Percentiles rank a stretch among this genome's conserved stretches.
Evolutionary conservation across 1,284 basidiomycete species (phyloP).

Genomic region (Stereum hirsutum): DNA sequence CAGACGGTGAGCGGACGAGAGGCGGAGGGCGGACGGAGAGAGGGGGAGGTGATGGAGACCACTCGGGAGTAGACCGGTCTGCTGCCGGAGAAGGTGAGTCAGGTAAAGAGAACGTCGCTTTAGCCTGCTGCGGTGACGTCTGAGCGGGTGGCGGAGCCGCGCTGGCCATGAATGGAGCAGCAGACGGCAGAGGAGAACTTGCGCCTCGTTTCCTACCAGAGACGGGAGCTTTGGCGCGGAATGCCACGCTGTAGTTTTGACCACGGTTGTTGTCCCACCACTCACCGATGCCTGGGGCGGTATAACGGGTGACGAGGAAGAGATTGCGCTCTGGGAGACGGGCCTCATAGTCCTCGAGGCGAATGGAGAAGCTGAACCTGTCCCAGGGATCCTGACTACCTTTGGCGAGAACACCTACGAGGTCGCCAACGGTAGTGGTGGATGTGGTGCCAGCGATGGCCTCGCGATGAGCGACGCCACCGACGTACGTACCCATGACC

Average conservation of each 20-base stretch:
- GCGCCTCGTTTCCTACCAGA: constrained; percentile 7
- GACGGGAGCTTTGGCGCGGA: constrained; percentile 24
- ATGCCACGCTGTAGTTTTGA: constrained; percentile 69
- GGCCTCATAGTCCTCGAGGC: constrained; percentile 66
- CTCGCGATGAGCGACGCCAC: constrained; percentile 24
- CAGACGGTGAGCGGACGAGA: constrained; percentile 6
- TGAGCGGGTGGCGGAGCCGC: neutral
- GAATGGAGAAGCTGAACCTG: constrained; percentile 47
- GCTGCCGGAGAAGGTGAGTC: neutral
- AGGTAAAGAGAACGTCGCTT: neutral
- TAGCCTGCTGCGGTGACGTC: neutral
- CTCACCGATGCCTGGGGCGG: constrained; percentile 38
- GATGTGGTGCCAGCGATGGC: constrained; percentile 4
- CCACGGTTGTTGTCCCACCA: constrained; percentile 90
- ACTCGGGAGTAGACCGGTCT: neutral
- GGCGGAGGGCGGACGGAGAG: constrained; percentile 5
- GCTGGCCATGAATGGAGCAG: constrained; percentile 8
- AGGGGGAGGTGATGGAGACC: neutral
- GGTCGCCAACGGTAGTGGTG: constrained; percentile 21
- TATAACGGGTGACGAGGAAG: constrained; percentile 58
- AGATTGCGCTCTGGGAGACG: constrained; percentile 59
- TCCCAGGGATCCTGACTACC: constrained; percentile 20
- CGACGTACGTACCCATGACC: constrained; percentile 60
- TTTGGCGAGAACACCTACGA: constrained; percentile 18
- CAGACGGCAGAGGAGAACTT: constrained; percentile 9